Base-by-base conservation (phyloP, 495 filamentous ascomycete species). In the Lichenothelia convexa region DNA sequence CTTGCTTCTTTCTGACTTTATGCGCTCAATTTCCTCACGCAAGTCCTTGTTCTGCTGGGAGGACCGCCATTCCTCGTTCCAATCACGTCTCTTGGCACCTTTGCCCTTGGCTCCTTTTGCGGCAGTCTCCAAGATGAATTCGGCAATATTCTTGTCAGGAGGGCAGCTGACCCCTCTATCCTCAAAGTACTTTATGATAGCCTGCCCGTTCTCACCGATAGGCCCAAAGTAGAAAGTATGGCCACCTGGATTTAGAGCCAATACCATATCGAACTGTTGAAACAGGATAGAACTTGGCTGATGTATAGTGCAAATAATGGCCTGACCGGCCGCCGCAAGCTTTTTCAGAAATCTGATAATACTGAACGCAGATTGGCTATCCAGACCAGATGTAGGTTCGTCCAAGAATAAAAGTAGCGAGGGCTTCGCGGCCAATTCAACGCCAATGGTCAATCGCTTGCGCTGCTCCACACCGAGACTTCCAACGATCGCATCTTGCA, bases 341-440 rank as follows among this genome's bases (percentile, higher is more conserved):
- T 92, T 93, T 57, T 75, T 75, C 35, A 93, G 56, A 61, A 93
- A 91, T 9, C 75, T 65, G 5, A 92, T 68, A 43, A 93, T 87
- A 0, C 74, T 81, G 51, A 67, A 80, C 0, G 85, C 85, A 0
- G 77, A 77, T 47, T 93, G 82, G 18, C 73, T 76, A 54, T 94
- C 86, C 3, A 94, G 68, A 36, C 86, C 86, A 34, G 72, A 75
- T 4, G 78, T 82, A 0, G 79, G 80, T 46, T 87, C 80, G 44
- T 89, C 81, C 15, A 89, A 60, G 65, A 89, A 89, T 5, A 89
- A 63, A 18, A 91, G 59, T 0, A 86, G 62, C 17, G 70, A 74
- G 0, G 86, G 87, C 48, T 85, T 85, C 4, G 86, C 83, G 2
- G 81, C 86, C 1, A 95, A 59, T 50, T 95, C 87, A 4, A 95